Evolutionary conservation across 768 basidiomycete species (phyloP).

Genomic region (Termitomyces titanicus): DNA sequence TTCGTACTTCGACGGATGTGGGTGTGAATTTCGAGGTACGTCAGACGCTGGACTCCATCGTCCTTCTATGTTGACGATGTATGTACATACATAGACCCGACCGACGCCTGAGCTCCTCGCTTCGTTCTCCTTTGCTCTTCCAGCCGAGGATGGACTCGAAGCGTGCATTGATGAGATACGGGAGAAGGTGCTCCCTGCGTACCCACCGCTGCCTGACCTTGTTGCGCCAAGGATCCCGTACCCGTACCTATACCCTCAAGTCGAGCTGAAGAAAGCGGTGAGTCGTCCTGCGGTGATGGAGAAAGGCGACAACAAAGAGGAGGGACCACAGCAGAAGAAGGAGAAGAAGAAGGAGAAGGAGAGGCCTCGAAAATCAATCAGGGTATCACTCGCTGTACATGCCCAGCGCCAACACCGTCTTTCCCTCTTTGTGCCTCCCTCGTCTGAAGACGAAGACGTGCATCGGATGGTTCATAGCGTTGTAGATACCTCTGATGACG

Average conservation of each 20-base stretch:
- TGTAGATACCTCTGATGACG: slow-evolving; percentile 19
- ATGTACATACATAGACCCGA: slow-evolving; percentile 12
- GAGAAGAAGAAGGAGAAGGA: not conserved
- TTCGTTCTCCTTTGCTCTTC: not conserved
- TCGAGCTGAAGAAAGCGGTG: no score
- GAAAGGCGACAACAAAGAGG: not conserved
- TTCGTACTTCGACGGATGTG: no score
- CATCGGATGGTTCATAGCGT: slow-evolving; percentile 23
- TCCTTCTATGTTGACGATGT: no score
- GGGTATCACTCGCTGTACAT: slow-evolving; percentile 22
- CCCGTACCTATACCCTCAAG: no score
- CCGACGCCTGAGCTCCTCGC: slow-evolving; percentile 18
- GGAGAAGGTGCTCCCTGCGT: slow-evolving; percentile 20
- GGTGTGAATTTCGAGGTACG: slow-evolving; percentile 18
- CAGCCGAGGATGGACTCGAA: slow-evolving; percentile 11
- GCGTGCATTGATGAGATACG: slow-evolving; percentile 27
- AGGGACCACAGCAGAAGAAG: no score
- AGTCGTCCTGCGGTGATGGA: no score
- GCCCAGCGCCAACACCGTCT: slow-evolving; percentile 10
- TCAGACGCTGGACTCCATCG: no score
- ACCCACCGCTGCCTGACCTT: slow-evolving; percentile 22
- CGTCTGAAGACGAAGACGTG: not conserved
- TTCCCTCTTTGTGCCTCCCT: slow-evolving; percentile 16
- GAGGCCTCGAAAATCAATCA: slow-evolving; percentile 20
- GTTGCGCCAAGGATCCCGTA: slow-evolving; percentile 6